Evolutionary conservation across 352 stramenopile genomes (phyloP), one percentile per base, ranked within the genome.

Genomic region (Aphanomyces stellatus): DNA sequence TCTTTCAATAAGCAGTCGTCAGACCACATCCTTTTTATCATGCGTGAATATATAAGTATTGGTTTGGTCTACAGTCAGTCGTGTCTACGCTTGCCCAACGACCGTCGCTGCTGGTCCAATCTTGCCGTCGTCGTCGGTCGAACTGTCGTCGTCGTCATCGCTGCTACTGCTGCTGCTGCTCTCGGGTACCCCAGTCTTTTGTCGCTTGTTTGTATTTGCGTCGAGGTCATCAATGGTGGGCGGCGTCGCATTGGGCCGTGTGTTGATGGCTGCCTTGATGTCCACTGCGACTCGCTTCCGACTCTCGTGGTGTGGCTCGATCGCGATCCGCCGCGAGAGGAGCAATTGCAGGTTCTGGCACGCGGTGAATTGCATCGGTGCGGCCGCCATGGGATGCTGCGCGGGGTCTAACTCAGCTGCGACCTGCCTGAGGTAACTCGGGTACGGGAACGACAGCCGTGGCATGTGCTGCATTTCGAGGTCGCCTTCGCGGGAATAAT

Each of bases 401-500:
- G 1, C 28, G 35, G 28, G 17, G 33, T 62, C 53, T 15, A 62
- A 49, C 22, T 41, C 13, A 57, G 19, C 27, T 6, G 60, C 60
- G 24, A 43, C 33, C 34, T 67, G 60, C 2, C 60, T 30, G 15
- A 67, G n/a, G 49, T 67, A 67, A 49, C 28, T 57, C 7, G 60
- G 60, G 24, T 57, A 67, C 8, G 60, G 60, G n/a, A 43, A 67
- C 2, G 43, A 22, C 27, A 57, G 22, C 6, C 60, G 60, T 8
- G 60, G 60, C 34, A 67, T 51, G n/a, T 56, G 60, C 6, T 42
- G 41, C 31, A 67, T 49, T 57, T 67, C 60, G 22, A 67, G 60
- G 7, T 67, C 60, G 15, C 60, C 60, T 60, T 67, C 60, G 41
- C 35, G 48, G 8, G 60, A 67, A 41, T 67, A 67, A 51, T 67